Evolutionary conservation across 148 eudicot genomes (phyloP).

Genomic region (Rhododendron simsii): DNA sequence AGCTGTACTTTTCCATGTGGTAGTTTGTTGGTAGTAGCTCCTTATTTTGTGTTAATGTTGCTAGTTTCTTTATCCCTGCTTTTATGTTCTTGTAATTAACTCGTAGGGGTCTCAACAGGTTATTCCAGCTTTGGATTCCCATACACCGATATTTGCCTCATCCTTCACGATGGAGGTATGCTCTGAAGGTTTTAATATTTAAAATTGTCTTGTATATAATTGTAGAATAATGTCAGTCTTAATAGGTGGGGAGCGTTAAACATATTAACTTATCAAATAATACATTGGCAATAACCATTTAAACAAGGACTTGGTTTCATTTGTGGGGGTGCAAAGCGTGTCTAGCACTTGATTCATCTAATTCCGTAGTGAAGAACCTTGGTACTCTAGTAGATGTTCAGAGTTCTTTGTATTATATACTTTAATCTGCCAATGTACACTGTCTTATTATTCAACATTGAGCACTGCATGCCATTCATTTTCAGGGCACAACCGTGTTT

Average conservation of each 20-base stretch:
- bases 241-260: not conserved
- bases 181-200: not conserved
- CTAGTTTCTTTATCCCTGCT: not conserved
- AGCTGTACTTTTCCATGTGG: not conserved
- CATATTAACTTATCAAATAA: not conserved
- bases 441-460: not conserved
- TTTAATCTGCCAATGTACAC: not conserved
- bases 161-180: constrained; percentile 98
- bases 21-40: not conserved
- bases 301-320: not conserved
- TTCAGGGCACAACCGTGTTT: not conserved
- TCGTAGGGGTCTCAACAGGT: constrained; percentile 50
- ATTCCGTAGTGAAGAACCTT: not conserved
- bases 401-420: not conserved
- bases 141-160: constrained; percentile 91
- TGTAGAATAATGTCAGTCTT: not conserved
- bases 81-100: not conserved
- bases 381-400: not conserved
- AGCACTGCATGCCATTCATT: not conserved
- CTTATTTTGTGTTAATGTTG: not conserved
- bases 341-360: not conserved
- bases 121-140: constrained; percentile 85
- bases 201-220: not conserved
- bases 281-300: not conserved
- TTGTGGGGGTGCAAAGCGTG: not conserved